Evolutionary conservation across 2,329 filamentous ascomycete genomes (phyloP), one percentile per base, ranked within the genome.

Genomic region (Lachnellula willkommii): DNA sequence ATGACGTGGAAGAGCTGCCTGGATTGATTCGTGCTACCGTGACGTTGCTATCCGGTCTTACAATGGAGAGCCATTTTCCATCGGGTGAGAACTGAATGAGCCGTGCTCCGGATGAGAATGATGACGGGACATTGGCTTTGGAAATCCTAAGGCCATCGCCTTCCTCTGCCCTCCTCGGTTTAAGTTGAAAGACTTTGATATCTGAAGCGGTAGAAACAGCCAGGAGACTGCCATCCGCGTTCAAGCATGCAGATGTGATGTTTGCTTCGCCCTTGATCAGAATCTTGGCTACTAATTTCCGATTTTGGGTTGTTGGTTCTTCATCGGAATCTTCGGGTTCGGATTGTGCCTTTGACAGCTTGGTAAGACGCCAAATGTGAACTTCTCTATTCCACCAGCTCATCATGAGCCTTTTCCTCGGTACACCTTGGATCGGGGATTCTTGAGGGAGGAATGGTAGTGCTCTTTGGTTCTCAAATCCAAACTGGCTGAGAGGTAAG

Each of bases 311-410:
- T 63, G 56, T 45, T 47, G 53, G 35, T 24, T 66, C 60, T 40
- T 62, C 78, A 61, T 76, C 79, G 9, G 71, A 72, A 42, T 73
- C 72, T n/a, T 70, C 65, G 42, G 79, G 74, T 32, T 63, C 55
- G 14, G 47, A 51, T 5, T 40, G 32, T 12, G 52, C 28, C 26
- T 61, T 55, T 9, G 55, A 43, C 11, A 57, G 55, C 54, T 66
- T 66, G 36, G 52, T 62, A 22, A 88, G 73, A 42, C 78, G 81
- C 91, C 92, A 99, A 58, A 99, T 81, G 63, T 88, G 85, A 49
- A 97, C 78, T 69, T 95, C 89, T 54, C 88, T 81, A 62, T 93
- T 89, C 90, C 92, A 97, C 89, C 91, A 97, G 70, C 89, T 90
- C 66, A 94, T 82, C 26, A 99, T 75, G 22, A 96, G 75, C 49